These are phyloP conservation scores for Leptographium wingfieldii DNA, from an alignment of 2,329 filamentous ascomycete species.

Conservation along the genomic window DNA sequence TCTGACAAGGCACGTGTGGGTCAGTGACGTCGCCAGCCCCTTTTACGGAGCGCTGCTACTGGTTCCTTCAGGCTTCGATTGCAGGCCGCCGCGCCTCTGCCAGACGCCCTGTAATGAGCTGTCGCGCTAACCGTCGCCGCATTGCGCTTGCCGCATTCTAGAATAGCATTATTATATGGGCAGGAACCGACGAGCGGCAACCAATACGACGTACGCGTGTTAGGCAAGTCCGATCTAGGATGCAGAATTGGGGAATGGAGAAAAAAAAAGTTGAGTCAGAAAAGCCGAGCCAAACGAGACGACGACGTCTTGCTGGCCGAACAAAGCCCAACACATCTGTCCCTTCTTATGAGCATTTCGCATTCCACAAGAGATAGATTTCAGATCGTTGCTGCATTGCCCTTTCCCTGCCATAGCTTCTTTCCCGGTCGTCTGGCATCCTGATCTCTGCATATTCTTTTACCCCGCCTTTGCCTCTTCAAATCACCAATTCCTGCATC, in stretches of 20 bases:
- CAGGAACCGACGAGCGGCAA: conserved; percentile 7
- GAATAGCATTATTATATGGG: not conserved
- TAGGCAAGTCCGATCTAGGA: conserved; percentile 11
- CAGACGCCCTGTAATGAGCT: too few relatives aligned
- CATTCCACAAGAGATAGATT: not conserved
- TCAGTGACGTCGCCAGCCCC: conserved; percentile 3
- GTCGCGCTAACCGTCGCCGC: not conserved
- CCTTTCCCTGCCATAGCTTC: not conserved
- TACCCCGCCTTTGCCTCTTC: not conserved
- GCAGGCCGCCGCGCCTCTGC: not conserved
- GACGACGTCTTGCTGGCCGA: not conserved
- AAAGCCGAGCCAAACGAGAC: not conserved
- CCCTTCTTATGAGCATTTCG: not conserved
- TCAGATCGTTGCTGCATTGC: not conserved
- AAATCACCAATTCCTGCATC: not conserved
- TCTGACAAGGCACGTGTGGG: not conserved
- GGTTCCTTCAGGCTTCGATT: not conserved
- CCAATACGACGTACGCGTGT: conserved; percentile 8
- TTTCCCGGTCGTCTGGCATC: not conserved
- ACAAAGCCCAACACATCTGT: not conserved
- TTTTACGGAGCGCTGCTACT: conserved; percentile 1
- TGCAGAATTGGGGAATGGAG: not conserved
- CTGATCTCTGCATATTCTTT: not conserved
- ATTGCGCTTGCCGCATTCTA: not conserved
- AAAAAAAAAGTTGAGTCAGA: conserved; percentile 1